Evolutionary conservation across 768 basidiomycete species (phyloP).

Genomic region (Roridomyces roridus): DNA sequence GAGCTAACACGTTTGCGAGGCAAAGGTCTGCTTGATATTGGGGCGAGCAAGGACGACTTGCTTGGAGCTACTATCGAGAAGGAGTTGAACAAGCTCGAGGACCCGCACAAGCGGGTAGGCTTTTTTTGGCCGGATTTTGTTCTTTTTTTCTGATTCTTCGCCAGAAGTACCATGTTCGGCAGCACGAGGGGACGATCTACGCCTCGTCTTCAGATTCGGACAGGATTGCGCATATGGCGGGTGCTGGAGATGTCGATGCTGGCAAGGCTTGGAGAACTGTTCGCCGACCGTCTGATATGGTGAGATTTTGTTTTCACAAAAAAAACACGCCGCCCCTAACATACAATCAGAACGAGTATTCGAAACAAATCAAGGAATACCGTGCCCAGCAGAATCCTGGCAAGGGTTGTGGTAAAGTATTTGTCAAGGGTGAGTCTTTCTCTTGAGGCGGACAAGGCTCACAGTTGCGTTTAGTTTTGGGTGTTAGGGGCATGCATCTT

Average conservation of each 20-base stretch:
- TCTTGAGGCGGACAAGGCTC: slow-evolving; percentile 6
- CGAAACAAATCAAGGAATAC: slow-evolving; percentile 86
- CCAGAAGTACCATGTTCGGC: slow-evolving; percentile 83
- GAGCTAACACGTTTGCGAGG: slow-evolving; percentile 43
- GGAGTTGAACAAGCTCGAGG: slow-evolving; percentile 68
- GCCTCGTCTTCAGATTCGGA: slow-evolving; percentile 80
- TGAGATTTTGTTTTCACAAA: slow-evolving; percentile 38
- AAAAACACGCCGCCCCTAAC: slow-evolving; percentile 12
- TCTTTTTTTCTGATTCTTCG: slow-evolving; percentile 6
- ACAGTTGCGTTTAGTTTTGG: slow-evolving; percentile 62
- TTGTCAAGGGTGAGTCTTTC: slow-evolving; percentile 77
- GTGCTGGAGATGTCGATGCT: slow-evolving; percentile 82
- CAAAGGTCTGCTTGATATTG: slow-evolving; percentile 46
- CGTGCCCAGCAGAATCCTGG: slow-evolving; percentile 77
- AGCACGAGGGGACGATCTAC: slow-evolving; percentile 79
- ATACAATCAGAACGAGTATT: slow-evolving; percentile 81
- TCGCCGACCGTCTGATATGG: slow-evolving; percentile 93
- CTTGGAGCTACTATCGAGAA: slow-evolving; percentile 75
- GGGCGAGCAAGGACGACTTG: slow-evolving; percentile 52
- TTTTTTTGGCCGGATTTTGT: slow-evolving; percentile 8
- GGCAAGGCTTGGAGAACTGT: slow-evolving; percentile 90
- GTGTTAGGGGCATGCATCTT: slow-evolving; percentile 73
- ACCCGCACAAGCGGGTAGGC: slow-evolving; percentile 49
- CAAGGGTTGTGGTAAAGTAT: slow-evolving; percentile 90
- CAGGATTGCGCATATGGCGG: slow-evolving; percentile 70